These are phyloP conservation scores for Aspergillus sp. DNA, from an alignment of 2,329 filamentous ascomycete species.

Conservation along the genomic window DNA sequence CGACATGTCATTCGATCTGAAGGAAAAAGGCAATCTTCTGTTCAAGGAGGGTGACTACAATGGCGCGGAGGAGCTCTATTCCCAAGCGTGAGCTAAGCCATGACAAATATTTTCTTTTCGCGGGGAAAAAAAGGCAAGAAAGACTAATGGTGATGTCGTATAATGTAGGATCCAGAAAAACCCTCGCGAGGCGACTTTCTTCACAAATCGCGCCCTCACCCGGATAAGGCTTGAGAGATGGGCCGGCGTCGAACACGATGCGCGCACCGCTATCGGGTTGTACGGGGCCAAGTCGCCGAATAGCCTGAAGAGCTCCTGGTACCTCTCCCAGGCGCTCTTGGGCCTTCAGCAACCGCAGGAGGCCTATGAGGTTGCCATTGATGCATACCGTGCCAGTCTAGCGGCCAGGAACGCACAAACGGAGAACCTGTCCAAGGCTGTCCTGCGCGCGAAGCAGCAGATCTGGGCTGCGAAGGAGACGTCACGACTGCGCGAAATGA, in stretches of 20 bases:
- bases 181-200: slow-evolving; percentile 73
- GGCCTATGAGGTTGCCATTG: slow-evolving; percentile 68
- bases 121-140: not conserved
- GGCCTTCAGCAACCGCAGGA: slow-evolving; percentile 69
- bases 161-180: slow-evolving; percentile 69
- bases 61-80: slow-evolving; percentile 48
- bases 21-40: slow-evolving; percentile 47
- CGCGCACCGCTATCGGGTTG: slow-evolving; percentile 70
- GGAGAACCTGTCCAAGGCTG: slow-evolving; percentile 67
- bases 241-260: slow-evolving; percentile 75
- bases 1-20: slow-evolving; percentile 39
- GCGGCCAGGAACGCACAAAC: slow-evolving; percentile 65
- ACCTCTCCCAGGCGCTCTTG: slow-evolving; percentile 81
- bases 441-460: slow-evolving; percentile 79
- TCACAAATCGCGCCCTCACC: slow-evolving; percentile 85
- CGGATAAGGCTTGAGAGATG: slow-evolving; percentile 72
- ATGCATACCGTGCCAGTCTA: slow-evolving; percentile 71
- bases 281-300: slow-evolving; percentile 49
- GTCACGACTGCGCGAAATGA: slow-evolving; percentile 45
- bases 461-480: slow-evolving; percentile 76
- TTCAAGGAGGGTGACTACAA: slow-evolving; percentile 47
- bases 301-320: slow-evolving; percentile 80
- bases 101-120: not conserved
- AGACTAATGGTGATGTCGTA: not conserved
- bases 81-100: slow-evolving; percentile 41